Evolutionary conservation across 768 basidiomycete species (phyloP), one percentile per base, ranked within the genome.

Genomic region (Lentinus brumalis): DNA sequence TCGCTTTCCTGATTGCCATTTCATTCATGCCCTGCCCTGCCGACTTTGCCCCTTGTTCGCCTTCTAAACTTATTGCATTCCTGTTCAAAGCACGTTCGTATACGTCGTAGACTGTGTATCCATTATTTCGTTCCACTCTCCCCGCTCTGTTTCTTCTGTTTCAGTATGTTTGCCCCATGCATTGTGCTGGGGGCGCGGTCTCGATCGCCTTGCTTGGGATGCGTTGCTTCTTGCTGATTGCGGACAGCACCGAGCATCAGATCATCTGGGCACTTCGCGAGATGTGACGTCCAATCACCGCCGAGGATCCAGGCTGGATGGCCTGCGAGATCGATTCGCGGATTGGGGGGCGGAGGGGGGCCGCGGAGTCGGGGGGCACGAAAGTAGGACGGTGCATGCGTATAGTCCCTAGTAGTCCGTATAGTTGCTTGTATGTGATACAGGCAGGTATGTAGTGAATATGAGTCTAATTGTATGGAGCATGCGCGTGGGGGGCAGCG

Each of bases 1-100:
- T 66, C 70, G 39, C 70, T 71, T 44, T 71, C 71, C 15, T 74
- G 66, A 74, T 45, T 46, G 38, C 16, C 50, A 31, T 42, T 38
- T 57, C 55, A 62, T 55, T 45, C 56, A 61, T 46, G 44, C 61
- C 49, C 54, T 9, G 18, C 18, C 15, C 45, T 35, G 35, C 50
- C 44, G n/a, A 30, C 18, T 15, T 50, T 56, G 60, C 50, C 45
- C 50, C 50, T 53, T 51, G 62, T 66, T 62, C 51, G 32, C 21
- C 10, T 64, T 60, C 50, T 63, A 63, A 63, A 62, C 59, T 67
- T 67, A 69, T 67, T 63, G 57, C 45, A 38, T 69, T 66, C 59
- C 42, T 60, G 56, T 62, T 66, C 57, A 52, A 26, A 29, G 30
- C 35, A 49, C 32, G 39, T 59, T 50, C 41, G 31, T 40, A 52